phyloP scores from a whole-genome alignment of 306 rosid species.

The Parietaria judaica region DNA sequence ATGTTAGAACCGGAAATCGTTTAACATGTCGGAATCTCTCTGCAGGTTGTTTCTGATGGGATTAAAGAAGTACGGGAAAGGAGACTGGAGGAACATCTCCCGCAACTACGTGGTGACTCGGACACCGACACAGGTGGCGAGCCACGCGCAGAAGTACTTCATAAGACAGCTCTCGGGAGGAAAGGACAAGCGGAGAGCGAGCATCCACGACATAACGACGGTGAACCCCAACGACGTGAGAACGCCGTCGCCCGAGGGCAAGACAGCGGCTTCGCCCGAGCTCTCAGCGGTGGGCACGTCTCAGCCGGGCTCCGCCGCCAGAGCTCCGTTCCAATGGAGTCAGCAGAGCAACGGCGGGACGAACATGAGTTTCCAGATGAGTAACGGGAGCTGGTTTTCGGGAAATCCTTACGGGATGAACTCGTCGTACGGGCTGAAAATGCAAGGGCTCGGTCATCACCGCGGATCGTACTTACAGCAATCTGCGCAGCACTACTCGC shows the following conservation, averaged over 20 bases:
- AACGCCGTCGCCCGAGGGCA: conserved; percentile 44
- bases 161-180: conserved; percentile 78
- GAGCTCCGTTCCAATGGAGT: conserved; percentile 53
- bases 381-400: conserved; percentile 42
- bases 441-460: conserved; percentile 43
- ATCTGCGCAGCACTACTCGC: conserved; percentile 41
- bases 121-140: conserved; percentile 93
- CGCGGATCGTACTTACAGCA: conserved; percentile 51
- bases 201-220: conserved; percentile 95
- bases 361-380: conserved; percentile 32
- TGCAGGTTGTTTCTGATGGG: conserved; percentile 77
- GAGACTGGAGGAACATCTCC: conserved; percentile 95
- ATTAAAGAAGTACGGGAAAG: conserved; percentile 76
- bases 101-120: conserved; percentile 63
- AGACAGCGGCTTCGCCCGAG: conserved; percentile 42
- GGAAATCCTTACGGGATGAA: conserved; percentile 35
- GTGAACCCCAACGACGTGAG: conserved; percentile 53
- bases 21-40: background rate
- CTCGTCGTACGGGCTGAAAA: conserved; percentile 47
- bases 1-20: too few relatives aligned
- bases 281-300: conserved; percentile 23
- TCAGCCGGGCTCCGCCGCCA: conserved; percentile 25
- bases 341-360: conserved; percentile 36
- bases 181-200: conserved; percentile 85
- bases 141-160: conserved; percentile 96